Evolutionary conservation across 352 stramenopile species (phyloP), one percentile per base, ranked within the genome.

Genomic region (Plasmopara halstedii): DNA sequence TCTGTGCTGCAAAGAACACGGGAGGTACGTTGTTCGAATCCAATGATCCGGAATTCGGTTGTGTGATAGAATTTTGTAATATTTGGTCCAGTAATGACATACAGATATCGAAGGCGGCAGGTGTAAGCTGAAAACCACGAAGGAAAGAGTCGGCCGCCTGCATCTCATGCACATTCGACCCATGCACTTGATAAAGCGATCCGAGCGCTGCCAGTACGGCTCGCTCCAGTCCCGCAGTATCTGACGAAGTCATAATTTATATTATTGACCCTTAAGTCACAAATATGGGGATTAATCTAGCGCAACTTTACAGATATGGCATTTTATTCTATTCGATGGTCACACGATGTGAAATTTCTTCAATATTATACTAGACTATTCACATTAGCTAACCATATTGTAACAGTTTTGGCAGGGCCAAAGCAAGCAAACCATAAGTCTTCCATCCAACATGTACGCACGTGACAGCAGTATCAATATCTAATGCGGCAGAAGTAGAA

Each of bases 1-100:
- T 91, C 65, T 91, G 80, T 14, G 80, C 63, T 17, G 80, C 67
- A 58, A 91, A 91, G 58, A 89, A 91, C 19, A 85, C 58, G 17
- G 77, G 58, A 10, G 78, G 74, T 10, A 83, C 56, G 13, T 29
- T 49, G 13, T 48, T 47, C 41, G 55, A 44, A 49, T 37, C 17
- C 49, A 62, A 29, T 47, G 49, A 37, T 35, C 38, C 56, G 18
- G 37, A 35, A n/a, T 43, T 47, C 3, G 22, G 44, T 42, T 21
- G 47, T 7, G 35, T n/a, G 18, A 25, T 18, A 41, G 10, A 29
- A 33, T 6, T 27, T 33, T 39, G 46, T n/a, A 92, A 45, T 32
- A 83, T 70, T 36, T 68, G 67, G 43, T 89, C 75, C 33, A 90
- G 61, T 29, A 90, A 62, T 33, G 58, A 39, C 31, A 69, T 51